Percentiles rank a stretch among this genome's conserved stretches.
phyloP scores from a whole-genome alignment of 176 grass and related monocot genomes.

The Saccharum officinarum region DNA sequence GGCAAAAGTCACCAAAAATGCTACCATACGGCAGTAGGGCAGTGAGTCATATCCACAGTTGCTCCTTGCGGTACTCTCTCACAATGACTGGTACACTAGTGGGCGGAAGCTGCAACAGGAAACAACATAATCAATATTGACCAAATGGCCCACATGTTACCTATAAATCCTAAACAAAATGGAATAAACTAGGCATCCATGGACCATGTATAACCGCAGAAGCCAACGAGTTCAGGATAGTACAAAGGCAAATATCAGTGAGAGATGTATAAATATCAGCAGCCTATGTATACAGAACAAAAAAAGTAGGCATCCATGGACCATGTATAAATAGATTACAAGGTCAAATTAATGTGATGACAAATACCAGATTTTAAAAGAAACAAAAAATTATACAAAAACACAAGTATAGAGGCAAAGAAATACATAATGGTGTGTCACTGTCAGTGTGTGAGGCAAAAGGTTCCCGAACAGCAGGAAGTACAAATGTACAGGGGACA shows the following conservation, averaged over 20 bases:
- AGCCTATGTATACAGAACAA: too few species aligned
- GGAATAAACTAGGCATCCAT: background rate
- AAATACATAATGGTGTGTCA: background rate
- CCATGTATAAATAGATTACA: constrained; percentile 1
- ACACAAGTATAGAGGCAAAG: background rate
- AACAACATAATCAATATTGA: background rate
- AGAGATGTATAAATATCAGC: too few species aligned
- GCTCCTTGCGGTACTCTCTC: constrained; percentile 66
- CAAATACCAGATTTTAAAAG: background rate
- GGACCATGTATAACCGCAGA: constrained; percentile 2
- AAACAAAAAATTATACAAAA: background rate
- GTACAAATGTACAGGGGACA: background rate
- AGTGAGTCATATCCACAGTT: constrained; percentile 66
- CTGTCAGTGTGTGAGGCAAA: background rate
- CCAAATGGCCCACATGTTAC: background rate
- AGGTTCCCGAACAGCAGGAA: background rate
- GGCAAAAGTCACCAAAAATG: constrained; percentile 37
- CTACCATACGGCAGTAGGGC: constrained; percentile 7
- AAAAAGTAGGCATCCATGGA: too few species aligned
- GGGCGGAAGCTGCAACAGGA: constrained; percentile 60
- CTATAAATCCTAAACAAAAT: background rate
- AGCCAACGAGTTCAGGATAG: background rate
- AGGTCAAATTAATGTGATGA: background rate
- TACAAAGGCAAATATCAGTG: background rate
- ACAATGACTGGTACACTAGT: constrained; percentile 84